These are phyloP conservation scores for Salvia splendens DNA, from an alignment of 257 asterid species.

Conservation along the genomic window DNA sequence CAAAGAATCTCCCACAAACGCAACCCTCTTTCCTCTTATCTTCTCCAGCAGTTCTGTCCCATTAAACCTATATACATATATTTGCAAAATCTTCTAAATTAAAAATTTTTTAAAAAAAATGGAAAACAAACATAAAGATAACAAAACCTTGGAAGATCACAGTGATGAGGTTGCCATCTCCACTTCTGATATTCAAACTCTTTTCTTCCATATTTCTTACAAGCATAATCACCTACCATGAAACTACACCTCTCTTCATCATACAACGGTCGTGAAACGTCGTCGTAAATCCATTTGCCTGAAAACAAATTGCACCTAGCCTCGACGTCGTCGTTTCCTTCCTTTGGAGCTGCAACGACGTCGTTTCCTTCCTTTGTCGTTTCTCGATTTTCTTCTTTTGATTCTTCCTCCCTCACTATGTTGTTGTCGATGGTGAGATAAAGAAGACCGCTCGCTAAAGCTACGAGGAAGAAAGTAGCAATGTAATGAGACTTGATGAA, in stretches of 20 bases:
- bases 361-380: background rate
- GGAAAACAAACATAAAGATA: background rate
- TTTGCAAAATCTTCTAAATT: no score
- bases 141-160: constrained; percentile 34
- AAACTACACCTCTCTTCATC: constrained; percentile 41
- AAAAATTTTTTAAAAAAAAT: no score
- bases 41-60: constrained; percentile 55
- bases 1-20: constrained; percentile 73
- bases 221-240: constrained; percentile 41
- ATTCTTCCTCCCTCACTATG: no score
- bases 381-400: no score
- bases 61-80: constrained; percentile 45
- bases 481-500: background rate
- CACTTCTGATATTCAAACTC: constrained; percentile 40
- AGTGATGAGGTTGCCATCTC: constrained; percentile 57
- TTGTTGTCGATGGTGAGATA: constrained; percentile 3
- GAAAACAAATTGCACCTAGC: constrained; percentile 31
- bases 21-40: constrained; percentile 59
- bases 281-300: constrained; percentile 43
- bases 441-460: background rate
- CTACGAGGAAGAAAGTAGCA: constrained; percentile 7
- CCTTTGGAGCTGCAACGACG: no score
- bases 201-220: constrained; percentile 42
- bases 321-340: background rate
- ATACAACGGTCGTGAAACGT: constrained; percentile 39